Conservation (phyloP, 495 filamentous ascomycete genomes). For the Penicillium turbatum region DNA sequence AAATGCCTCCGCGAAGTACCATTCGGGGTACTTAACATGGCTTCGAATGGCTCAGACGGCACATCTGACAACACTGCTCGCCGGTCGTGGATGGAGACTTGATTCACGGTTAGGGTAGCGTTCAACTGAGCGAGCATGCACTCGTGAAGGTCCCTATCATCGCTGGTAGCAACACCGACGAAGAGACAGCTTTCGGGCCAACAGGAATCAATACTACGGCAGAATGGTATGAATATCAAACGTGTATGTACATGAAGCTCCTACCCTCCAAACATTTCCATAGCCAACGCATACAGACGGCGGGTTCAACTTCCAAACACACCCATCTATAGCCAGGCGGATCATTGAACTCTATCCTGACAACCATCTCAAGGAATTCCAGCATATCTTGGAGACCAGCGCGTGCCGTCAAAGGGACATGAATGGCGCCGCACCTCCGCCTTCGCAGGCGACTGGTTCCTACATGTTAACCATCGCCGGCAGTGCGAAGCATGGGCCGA, state of each 20-base stretch:
- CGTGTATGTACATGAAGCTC: slow-evolving; percentile 22
- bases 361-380: slow-evolving; percentile 46
- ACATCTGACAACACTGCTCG: slow-evolving; percentile 32
- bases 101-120: slow-evolving; percentile 35
- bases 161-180: slow-evolving; percentile 46
- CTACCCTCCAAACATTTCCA: background rate
- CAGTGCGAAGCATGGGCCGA: slow-evolving; percentile 51
- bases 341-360: slow-evolving; percentile 50
- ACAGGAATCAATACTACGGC: slow-evolving; percentile 44
- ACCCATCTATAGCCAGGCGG: slow-evolving; percentile 30
- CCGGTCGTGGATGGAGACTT: slow-evolving; percentile 51
- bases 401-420: slow-evolving; percentile 31
- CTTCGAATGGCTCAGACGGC: slow-evolving; percentile 33
- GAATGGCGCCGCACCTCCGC: slow-evolving; percentile 52
- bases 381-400: slow-evolving; percentile 38
- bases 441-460: slow-evolving; percentile 50
- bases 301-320: slow-evolving; percentile 29
- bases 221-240: slow-evolving; percentile 43
- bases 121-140: slow-evolving; percentile 29
- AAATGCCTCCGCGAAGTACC: slow-evolving; percentile 47
- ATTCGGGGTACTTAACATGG: slow-evolving; percentile 39
- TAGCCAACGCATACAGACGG: slow-evolving; percentile 12
- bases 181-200: slow-evolving; percentile 43
- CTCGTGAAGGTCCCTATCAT: slow-evolving; percentile 50
- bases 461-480: slow-evolving; percentile 53